Base-by-base conservation (phyloP, 169 alveolate species). In the Plasmodium relictum region DNA sequence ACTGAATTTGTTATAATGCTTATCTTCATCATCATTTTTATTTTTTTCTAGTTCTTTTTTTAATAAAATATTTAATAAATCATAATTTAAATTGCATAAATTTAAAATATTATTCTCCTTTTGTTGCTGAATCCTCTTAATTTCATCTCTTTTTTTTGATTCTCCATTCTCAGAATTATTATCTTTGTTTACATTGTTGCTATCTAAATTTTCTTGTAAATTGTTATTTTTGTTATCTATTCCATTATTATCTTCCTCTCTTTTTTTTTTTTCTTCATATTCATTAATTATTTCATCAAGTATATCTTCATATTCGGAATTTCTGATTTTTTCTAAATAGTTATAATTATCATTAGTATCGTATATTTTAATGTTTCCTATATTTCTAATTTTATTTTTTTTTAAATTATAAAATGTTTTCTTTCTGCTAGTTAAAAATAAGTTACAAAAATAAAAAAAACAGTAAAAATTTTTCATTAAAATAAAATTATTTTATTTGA, bases 71-170 rank as follows among this genome's bases (percentile, higher is more conserved):
- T 61, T 83, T 22, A 83, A 31, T 12, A 83, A 24, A 37, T 83
- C 91, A 83, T 68, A 83, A 54, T 83, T 83, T 54, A 68, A 66
- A 48, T 83, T 69, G 71, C 80, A 83, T 71, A 83, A 54, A 31
- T 42, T 83, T 48, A 83, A 16, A 12, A 83, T 37, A 68, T 56
- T 56, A 44, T 83, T 68, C 52, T 10, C 59, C 45, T 83, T 83
- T 18, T 31, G 44, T 24, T 69, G 66, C 20, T 83, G 65, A 54
- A 83, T 83, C 39, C 91, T 16, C 10, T 66, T 54, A 52, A 83
- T 83, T 83, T 83, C 91, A 2, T 83, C 91, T 24, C 69, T n/a
- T 48, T 66, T 24, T 14, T 48, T 44, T 26, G 22, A 8, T n/a
- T 26, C 20, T 2, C 5, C 50, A 10, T 52, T 16, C 0, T 39